Conservation (phyloP, 1,284 basidiomycete genomes). For the Sanghuangporus sanghuang region DNA sequence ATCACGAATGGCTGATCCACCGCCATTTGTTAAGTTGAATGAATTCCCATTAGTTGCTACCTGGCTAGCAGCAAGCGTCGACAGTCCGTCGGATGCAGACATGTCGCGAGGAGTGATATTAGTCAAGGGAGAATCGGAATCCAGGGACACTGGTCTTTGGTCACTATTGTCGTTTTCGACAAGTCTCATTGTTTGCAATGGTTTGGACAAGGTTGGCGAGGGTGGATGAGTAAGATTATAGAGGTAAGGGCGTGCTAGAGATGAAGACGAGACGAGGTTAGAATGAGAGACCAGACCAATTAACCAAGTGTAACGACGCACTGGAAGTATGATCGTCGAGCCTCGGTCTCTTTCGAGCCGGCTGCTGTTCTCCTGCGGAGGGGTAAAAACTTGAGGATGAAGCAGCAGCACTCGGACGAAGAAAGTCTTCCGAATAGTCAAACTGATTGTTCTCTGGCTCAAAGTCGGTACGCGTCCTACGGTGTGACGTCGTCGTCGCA, state of each 20-base stretch:
- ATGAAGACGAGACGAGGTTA: constrained; percentile 25
- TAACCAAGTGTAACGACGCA: constrained; percentile 20
- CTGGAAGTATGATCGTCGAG: constrained; percentile 35
- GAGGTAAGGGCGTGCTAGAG: constrained; percentile 20
- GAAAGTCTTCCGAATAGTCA: neutral
- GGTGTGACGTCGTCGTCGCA: constrained; percentile 3
- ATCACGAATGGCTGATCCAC: constrained; percentile 20
- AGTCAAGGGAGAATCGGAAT: constrained; percentile 35
- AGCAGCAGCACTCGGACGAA: neutral
- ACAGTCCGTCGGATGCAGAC: constrained; percentile 25
- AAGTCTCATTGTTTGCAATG: constrained; percentile 47
- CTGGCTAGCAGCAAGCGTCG: constrained; percentile 36
- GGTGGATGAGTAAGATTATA: constrained; percentile 28
- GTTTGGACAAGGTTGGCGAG: constrained; percentile 22
- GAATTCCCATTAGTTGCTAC: constrained; percentile 3
- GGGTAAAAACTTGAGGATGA: neutral
- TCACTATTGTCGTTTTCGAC: constrained; percentile 47
- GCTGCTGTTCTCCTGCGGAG: neutral
- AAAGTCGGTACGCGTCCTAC: constrained; percentile 11
- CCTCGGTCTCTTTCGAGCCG: constrained; percentile 65
- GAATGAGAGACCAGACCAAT: constrained; percentile 14
- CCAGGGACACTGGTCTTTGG: constrained; percentile 38
- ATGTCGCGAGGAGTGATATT: constrained; percentile 46
- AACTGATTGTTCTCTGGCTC: constrained; percentile 13
- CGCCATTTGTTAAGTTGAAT: constrained; percentile 13